These are phyloP conservation scores for Sungouiella thailandica DNA, from an alignment of 805 yeast genomes.

Conservation along the genomic window DNA sequence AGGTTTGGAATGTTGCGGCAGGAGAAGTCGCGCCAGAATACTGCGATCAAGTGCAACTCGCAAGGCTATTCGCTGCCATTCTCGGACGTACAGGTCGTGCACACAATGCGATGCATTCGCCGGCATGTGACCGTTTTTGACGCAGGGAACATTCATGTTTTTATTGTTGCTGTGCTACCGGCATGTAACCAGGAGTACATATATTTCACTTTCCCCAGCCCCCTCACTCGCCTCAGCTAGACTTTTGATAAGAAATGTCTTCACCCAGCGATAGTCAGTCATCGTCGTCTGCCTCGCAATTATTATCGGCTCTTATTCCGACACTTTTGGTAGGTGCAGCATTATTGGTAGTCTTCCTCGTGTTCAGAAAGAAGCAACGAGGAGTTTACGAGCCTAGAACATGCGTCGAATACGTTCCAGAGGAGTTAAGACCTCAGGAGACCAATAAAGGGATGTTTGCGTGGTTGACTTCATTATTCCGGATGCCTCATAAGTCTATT, in stretches of 20 bases:
- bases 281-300: slow-evolving; percentile 44
- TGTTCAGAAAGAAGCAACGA: slow-evolving; percentile 37
- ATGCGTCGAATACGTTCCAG: slow-evolving; percentile 42
- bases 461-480: slow-evolving; percentile 52
- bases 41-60: too few species aligned
- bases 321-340: slow-evolving; percentile 39
- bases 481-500: slow-evolving; percentile 55
- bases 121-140: not conserved
- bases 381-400: slow-evolving; percentile 53
- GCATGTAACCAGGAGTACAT: too few species aligned
- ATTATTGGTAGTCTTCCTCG: slow-evolving; percentile 35
- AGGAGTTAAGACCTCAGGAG: slow-evolving; percentile 39
- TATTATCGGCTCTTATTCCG: slow-evolving; percentile 44
- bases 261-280: too few species aligned
- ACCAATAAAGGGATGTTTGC: slow-evolving; percentile 41
- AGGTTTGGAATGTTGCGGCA: too few species aligned
- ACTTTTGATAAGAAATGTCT: too few species aligned
- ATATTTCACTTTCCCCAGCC: too few species aligned
- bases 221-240: too few species aligned
- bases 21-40: too few species aligned
- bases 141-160: slow-evolving; percentile 1
- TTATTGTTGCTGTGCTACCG: slow-evolving; percentile 1
- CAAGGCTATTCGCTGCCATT: too few species aligned
- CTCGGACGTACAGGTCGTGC: too few species aligned
- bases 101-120: not conserved